Evolutionary conservation across 306 rosid species (phyloP), one percentile per base, ranked within the genome.

Genomic region (Luffa acutangula): DNA sequence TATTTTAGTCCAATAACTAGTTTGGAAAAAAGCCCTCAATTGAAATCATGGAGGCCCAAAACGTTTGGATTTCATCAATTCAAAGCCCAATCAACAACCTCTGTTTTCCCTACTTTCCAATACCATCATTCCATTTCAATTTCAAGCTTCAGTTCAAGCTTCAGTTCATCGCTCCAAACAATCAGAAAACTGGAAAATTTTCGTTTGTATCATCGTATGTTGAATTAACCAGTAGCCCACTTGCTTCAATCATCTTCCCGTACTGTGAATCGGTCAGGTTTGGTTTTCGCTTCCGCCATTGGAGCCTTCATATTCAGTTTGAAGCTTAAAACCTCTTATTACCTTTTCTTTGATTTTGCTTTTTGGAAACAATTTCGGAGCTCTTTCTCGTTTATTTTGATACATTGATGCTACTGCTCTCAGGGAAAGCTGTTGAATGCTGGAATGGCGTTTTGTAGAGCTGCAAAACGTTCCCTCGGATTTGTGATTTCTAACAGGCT

Each of bases 401-500:
- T 72, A 12, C 17, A 3, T 75, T 45, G 70, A 73, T 79, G 60
- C 31, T 14, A 56, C 56, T 72, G 58, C 77, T 46, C 42, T 25
- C 73, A 37, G 43, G 56, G 52, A 20, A 62, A 46, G 12, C 25
- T 43, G 18, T 62, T 58, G 65, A 63, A 31, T 13, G 34, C 79
- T 43, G 59, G 15, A 17, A 88, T 88, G 91, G 86, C 91, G 72
- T 84, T 85, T 81, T 53, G 62, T 60, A 81, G 82, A 33, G 83
- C 79, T 70, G 64, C 82, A 49, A 88, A 58, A 78, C 85, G 87
- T 66, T 82, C 85, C 81, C 56, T 84, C 31, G 85, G 78, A n/a
- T 15, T 80, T 36, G 18, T 88, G 25, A 79, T 83, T 80, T 33
- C 58, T 67, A 69, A 36, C 21, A 80, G 71, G 82, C 52, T 78